Evolutionary conservation across 306 rosid species (phyloP), one percentile per base, ranked within the genome.

Genomic region (Trifolium subterraneum): DNA sequence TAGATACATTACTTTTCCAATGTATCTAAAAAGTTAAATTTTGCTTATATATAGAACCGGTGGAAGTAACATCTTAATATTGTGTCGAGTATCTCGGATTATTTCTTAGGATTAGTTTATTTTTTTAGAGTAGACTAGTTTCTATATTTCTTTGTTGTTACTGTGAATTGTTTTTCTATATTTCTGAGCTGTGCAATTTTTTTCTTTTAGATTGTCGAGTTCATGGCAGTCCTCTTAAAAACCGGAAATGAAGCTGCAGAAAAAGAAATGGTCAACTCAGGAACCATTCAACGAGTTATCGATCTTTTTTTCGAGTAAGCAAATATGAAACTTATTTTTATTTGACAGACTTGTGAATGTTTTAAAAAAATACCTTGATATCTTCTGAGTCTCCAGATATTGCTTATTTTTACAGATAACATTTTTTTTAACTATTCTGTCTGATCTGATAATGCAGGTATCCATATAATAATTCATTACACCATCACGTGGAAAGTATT

Each of bases 291-390:
- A 74, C 88, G 93, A 33, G 85, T 95, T 79, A 88, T 95, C 81
- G 93, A 90, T 86, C 98, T 95, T 76, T 95, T 95, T 87, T 95
- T 95, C 44, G 98, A 92, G 99, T 95, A 89, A 87, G 99, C 64
- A 38, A 54, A 54, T 61, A 54, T 42, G 12, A 59, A 47, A 33
- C 42, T 75, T 58, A 7, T 10, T 63, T 52, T 52, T 39, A 41
- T 11, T 56, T 73, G 54, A 16, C 14, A 18, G 47, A 42, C 39
- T 74, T 27, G 22, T 29, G 42, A 22, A 29, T 77, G 55, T 52
- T 35, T 35, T 7, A 14, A 25, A 25, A 50, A 63, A 76, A 60
- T 29, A 33, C 25, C 2, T 64, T 52, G 50, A 78, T 36, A 7
- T 69, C 36, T 76, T 48, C 5, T n/a, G 22, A 7, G 71, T 33